Evolutionary conservation across 2,329 filamentous ascomycete species (phyloP), one percentile per base, ranked within the genome.

Genomic region (Immersiporthe knoxdaviesiana): DNA sequence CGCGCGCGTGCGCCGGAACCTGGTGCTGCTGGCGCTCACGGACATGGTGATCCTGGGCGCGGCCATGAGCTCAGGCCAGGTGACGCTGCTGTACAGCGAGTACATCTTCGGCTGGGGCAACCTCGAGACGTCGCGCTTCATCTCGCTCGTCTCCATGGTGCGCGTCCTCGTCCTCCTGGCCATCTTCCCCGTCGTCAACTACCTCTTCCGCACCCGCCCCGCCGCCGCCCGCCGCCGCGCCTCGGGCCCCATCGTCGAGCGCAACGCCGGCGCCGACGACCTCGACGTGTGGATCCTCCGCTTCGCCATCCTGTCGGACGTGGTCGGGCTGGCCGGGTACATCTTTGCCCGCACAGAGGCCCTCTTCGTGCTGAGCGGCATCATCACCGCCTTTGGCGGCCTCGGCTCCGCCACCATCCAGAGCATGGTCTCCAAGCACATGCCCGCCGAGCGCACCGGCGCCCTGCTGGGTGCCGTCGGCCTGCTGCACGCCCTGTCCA

Each of bases 401-500:
- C 90, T 98, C 60, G 94, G 91, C 0, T 91, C 91, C 47, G 94
- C 96, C 1, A 96, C 92, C 0, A 84, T 97, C 63, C 93, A 97
- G 76, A 91, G 92, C 1, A 87, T 91, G 0, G 82, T 97, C 64
- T 97, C 94, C 27, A 98, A 97, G 77, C 96, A 98, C 78, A 91
- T 98, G 0, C 93, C 94, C 0, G 84, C 89, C 0, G 92, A 96
- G 72, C 87, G 88, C 61, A 91, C 96, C 0, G 96, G 96, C 0
- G 90, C 96, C 77, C 83, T 98, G n/a, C 85, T 99, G 0, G 96
- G 96, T 30, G 94, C 94, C 1, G 91, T 91, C 21, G 96, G 95
- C 0, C 83, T 98, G 71, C 80, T 98, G 69, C 95, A 98, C 79
- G 92, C 93, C 0, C 80, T 97, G 47, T 88, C 92, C 3, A 85